Base-by-base conservation (phyloP, 306 rosid species). In the Ziziphus jujuba region DNA sequence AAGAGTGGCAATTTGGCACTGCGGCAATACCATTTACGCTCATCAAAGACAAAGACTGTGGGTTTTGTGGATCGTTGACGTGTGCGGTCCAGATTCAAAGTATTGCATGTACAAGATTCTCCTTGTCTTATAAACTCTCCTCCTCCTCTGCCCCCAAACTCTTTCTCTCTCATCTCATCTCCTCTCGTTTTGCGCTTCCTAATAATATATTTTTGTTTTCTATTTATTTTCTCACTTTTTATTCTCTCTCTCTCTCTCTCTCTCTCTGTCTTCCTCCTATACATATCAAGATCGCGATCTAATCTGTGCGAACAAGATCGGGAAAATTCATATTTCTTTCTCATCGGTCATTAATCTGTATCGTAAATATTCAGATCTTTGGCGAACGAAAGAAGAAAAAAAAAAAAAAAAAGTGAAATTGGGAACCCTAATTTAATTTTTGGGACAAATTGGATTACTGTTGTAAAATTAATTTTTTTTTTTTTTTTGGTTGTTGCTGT, bases 1-100 rank as follows among this genome's bases (percentile, higher is more conserved):
- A n/a, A 28, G 33, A 28, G 33, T 28, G 33, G 33, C 33, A 28
- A 28, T 28, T 28, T 28, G 4, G 33, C 33, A 2, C 33, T 28
- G 33, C 33, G 33, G 33, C 33, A 28, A n/a, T n/a, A n/a, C n/a
- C 43, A 36, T 36, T 40, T 38, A 6, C 10, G 44, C 11, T 38
- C 44, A 13, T 4, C 19, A 16, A 13, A 7, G 43, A 5, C n/a
- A 21, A 17, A 15, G 5, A 19, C 4, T 5, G 15, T 28, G 47
- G 49, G 49, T 23, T 7, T 51, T 25, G 3, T 47, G 83, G 91
- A 86, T 88, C 81, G 63, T 61, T 81, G 88, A 88, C 96, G 91
- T 88, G 96, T 73, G 82, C 84, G 96, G 91, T 51, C 58, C 47
- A 78, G 96, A 88, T 91, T 75, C 76, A 60, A 83, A 52, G 16